Percentiles rank a stretch among this genome's conserved stretches.
These are phyloP conservation scores for Basidiobolus meristosporus DNA, from an alignment of 371 early-diverging fungal genomes.

Conservation along the genomic window DNA sequence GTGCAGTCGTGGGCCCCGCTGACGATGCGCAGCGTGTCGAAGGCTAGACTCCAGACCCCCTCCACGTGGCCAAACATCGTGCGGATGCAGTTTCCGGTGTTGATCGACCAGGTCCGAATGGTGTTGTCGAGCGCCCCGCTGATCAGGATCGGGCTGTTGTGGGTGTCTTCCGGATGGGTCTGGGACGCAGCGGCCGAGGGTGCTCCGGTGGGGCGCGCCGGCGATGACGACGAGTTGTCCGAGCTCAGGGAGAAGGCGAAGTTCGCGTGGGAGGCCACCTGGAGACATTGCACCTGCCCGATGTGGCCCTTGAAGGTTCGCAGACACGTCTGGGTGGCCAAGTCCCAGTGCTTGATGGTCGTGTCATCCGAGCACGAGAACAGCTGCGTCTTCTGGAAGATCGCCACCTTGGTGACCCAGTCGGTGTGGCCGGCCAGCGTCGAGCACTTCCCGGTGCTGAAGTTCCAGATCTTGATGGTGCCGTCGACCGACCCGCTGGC, in stretches of 20 bases:
- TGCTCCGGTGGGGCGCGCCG: conserved; percentile 5
- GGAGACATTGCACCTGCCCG: conserved; percentile 52
- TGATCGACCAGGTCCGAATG: conserved; percentile 69
- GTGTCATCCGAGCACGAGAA: conserved; percentile 75
- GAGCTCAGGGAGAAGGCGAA: conserved; percentile 6
- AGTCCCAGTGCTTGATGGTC: conserved; percentile 70
- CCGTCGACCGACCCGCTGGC: conserved; percentile 76
- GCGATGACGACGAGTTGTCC: conserved; percentile 1
- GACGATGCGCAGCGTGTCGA: conserved; percentile 77
- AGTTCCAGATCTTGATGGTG: conserved; percentile 81
- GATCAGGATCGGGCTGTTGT: conserved; percentile 33
- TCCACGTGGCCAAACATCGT: conserved; percentile 82
- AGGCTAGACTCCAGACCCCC: conserved; percentile 76
- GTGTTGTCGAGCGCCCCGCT: conserved; percentile 84
- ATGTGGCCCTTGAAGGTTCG: conserved; percentile 55
- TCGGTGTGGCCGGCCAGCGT: conserved; percentile 68
- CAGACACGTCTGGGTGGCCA: conserved; percentile 40
- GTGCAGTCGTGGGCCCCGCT: conserved; percentile 79
- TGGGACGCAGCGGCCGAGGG: conserved; percentile 8
- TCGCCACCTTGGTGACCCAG: conserved; percentile 71
- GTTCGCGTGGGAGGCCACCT: conserved; percentile 8
- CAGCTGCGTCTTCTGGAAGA: conserved; percentile 39
- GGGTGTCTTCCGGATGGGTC: background rate
- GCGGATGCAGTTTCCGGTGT: conserved; percentile 53
- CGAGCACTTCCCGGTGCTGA: conserved; percentile 56